Evolutionary conservation across 2,329 filamentous ascomycete genomes (phyloP), one percentile per base, ranked within the genome.

Genomic region (Fusarium acutatum): DNA sequence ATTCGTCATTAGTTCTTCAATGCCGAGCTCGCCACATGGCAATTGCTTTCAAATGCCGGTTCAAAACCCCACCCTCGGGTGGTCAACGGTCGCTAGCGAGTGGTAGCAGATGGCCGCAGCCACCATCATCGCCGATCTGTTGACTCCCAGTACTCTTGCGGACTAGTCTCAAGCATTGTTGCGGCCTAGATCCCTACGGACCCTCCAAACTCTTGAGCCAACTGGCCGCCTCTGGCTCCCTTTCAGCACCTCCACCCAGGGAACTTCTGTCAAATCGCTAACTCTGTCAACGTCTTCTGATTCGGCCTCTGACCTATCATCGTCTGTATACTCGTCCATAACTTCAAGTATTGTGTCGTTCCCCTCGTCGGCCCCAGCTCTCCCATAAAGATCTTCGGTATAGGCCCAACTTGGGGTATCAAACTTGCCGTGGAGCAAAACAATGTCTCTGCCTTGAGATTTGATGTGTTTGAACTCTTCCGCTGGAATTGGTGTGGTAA

Each of bases 361-460:
- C 15, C 73, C 77, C 13, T 83, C 82, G 12, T 80, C 78, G 40
- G 72, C 64, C 3, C 67, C 78, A 20, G 81, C 79, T 71, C 79
- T 80, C 37, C 80, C 75, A 71, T 90, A 87, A 22, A 91, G 73
- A 40, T 91, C 88, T 77, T 94, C 92, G 0, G 89, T 88, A 69
- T 92, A 93, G 4, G 91, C 90, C 91, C 92, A 94, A 7, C 86
- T 89, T 0, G 92, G 91, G 4, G 88, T 83, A 75, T 94, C 92
- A 62, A 93, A 89, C 73, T 88, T 91, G 6, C 92, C 92, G 60
- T 91, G 88, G 2, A 94, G 87, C 7, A 94, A 84, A 7, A 93
- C 87, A 22, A 93, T 82, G 22, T 85, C 82, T 37, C 85, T 83
- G 0, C 86, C 86, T 34, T 80, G 79, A 13, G 81, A 77, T 46